Percentiles rank a stretch among this genome's conserved stretches.
These are phyloP conservation scores for Craspedostauros australis DNA, from an alignment of 108 stramenopile species.

Conservation along the genomic window DNA sequence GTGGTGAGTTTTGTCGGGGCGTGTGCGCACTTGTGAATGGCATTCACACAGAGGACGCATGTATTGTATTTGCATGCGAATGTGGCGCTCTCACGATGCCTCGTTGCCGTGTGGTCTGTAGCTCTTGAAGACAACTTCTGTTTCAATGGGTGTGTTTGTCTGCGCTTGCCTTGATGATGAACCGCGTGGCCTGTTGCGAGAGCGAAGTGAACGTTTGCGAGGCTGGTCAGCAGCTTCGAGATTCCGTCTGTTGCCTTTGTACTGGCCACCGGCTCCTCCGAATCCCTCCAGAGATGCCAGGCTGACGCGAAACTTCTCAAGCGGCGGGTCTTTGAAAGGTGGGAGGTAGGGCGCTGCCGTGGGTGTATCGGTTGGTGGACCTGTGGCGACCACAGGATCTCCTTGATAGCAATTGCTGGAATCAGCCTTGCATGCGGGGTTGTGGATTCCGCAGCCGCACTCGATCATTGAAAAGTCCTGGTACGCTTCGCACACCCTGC, in stretches of 20 bases:
- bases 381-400: no score
- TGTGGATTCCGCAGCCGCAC: slow-evolving; percentile 1
- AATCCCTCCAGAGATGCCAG: neutral
- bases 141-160: no score
- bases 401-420: slow-evolving; percentile 1
- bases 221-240: neutral
- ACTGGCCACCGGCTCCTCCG: neutral
- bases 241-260: neutral
- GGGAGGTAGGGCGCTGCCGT: neutral
- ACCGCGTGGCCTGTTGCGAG: no score
- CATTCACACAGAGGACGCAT: no score
- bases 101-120: no score
- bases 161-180: no score
- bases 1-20: no score
- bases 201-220: neutral
- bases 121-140: no score
- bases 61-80: no score
- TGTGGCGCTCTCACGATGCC: no score
- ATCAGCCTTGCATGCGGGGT: slow-evolving; percentile 1
- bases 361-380: neutral
- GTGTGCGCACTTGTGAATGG: no score
- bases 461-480: neutral
- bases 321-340: neutral
- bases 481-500: neutral
- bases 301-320: no score